These are phyloP conservation scores for Candida quercuum DNA, from an alignment of 805 yeast species.

Conservation along the genomic window DNA sequence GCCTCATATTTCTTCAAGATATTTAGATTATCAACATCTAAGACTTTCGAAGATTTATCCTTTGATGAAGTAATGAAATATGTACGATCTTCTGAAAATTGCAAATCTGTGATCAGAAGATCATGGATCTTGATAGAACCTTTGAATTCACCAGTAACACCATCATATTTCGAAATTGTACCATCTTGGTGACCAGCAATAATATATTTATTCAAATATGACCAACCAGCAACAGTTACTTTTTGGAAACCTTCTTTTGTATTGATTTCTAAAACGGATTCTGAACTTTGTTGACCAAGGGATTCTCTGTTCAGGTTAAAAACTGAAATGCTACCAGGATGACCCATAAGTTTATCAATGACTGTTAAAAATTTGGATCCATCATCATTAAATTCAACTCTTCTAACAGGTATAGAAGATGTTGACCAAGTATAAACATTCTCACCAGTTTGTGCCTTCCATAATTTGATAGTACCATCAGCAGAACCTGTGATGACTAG, in stretches of 20 bases:
- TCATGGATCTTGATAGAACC: conserved; percentile 65
- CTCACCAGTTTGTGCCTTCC: conserved; percentile 79
- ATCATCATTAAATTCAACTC: conserved; percentile 80
- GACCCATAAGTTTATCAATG: conserved; percentile 91
- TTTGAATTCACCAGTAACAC: conserved; percentile 65
- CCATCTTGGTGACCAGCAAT: conserved; percentile 91
- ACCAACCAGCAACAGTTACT: conserved; percentile 83
- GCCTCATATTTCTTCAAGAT: conserved; percentile 71
- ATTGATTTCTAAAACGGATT: conserved; percentile 55
- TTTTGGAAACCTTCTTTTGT: conserved; percentile 57
- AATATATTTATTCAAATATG: conserved; percentile 66
- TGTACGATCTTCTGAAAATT: conserved; percentile 79
- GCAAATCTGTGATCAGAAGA: conserved; percentile 78
- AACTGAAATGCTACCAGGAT: conserved; percentile 67
- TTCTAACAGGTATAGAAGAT: conserved; percentile 84
- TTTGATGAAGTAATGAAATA: conserved; percentile 91
- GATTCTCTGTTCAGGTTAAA: conserved; percentile 55
- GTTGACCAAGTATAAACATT: conserved; percentile 65
- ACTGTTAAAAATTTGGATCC: conserved; percentile 66
- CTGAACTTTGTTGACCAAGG: conserved; percentile 38
- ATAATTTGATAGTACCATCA: conserved; percentile 77
- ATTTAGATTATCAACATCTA: conserved; percentile 73
- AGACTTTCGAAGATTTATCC: conserved; percentile 77
- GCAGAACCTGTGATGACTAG: conserved; percentile 86
- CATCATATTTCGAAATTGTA: conserved; percentile 71